Base-by-base conservation (phyloP, 345 rosid genomes). In the Limnanthes douglasii region DNA sequence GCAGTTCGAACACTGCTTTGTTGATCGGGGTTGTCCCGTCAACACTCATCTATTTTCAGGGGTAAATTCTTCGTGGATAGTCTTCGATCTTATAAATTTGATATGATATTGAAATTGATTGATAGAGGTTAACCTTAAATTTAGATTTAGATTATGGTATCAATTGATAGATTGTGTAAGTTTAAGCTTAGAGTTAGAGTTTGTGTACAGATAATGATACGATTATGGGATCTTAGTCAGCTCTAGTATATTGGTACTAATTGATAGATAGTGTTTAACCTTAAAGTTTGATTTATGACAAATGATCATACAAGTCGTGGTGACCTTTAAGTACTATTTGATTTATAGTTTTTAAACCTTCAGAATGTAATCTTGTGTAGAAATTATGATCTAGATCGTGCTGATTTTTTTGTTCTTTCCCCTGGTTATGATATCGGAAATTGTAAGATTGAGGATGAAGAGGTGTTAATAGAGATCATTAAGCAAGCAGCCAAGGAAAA, bases 41-140 rank as follows among this genome's bases (percentile, higher is more conserved):
- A 75, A 78, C 30, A 81, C 93, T 1, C 94, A 82, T 40, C 76
- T 86, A 19, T 86, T 86, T 53, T 81, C 94, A 1, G 88, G 86
- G 84, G 97, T 81, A 79, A 34, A 30, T 20, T 21, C 23, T 3
- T 21, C n/a, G n/a, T n/a, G n/a, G n/a, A 15, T 25, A 26, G 9
- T 14, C 11, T 22, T 15, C 15, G 33, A 18, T 20, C 10, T 26
- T 24, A 17, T 8, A 7, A 25, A 25, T 3, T 28, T 33, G 32
- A 5, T 15, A 29, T 26, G 6, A 8, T 26, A 8, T 26, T 6
- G 30, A 8, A 2, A 12, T 2, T 2, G 6, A 26, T 26, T 26
- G 3, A 2, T 2, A 6, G 8, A 9, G 30, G 11, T 26, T 6
- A 6, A 26, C 11, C n/a, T n/a, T n/a, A n/a, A n/a, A n/a, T n/a